phyloP scores from a whole-genome alignment of 352 stramenopile genomes.

The Phytophthora multivora region DNA sequence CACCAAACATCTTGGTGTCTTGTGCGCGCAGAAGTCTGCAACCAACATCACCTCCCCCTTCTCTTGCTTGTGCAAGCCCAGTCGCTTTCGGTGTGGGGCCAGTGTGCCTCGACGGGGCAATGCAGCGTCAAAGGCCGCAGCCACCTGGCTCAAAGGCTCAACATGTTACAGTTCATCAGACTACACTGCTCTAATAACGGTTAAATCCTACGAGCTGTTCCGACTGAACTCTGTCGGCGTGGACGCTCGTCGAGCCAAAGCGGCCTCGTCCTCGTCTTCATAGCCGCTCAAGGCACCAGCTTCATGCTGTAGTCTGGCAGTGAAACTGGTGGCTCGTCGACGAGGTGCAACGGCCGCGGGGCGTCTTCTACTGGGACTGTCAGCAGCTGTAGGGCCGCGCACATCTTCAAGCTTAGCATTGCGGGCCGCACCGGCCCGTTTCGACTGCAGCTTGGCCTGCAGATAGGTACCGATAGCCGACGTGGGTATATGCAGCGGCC shows the following conservation, averaged over 20 bases:
- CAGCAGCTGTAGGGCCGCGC: slow-evolving; percentile 36
- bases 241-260: slow-evolving; percentile 20
- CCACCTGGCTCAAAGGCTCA: slow-evolving; percentile 3
- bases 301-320: slow-evolving; percentile 24
- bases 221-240: slow-evolving; percentile 18
- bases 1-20: slow-evolving; percentile 30
- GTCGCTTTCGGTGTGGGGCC: slow-evolving; percentile 29
- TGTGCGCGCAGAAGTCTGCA: slow-evolving; percentile 23
- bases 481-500: slow-evolving; percentile 52
- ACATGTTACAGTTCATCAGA: slow-evolving; percentile 11
- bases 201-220: slow-evolving; percentile 19
- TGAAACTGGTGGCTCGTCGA: slow-evolving; percentile 31
- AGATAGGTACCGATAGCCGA: slow-evolving; percentile 64
- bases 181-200: slow-evolving; percentile 15
- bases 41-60: slow-evolving; percentile 27
- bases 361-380: slow-evolving; percentile 20
- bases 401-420: slow-evolving; percentile 58
- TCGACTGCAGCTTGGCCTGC: slow-evolving; percentile 52
- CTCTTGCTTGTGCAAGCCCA: slow-evolving; percentile 34
- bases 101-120: slow-evolving; percentile 13
- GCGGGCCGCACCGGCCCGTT: slow-evolving; percentile 30
- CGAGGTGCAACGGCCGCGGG: slow-evolving; percentile 22
- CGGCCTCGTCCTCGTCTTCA: slow-evolving; percentile 19
- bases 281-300: slow-evolving; percentile 8
- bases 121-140: slow-evolving; percentile 12